These are phyloP conservation scores for Cystobasidium tubakii DNA, from an alignment of 768 basidiomycete species.

Conservation along the genomic window DNA sequence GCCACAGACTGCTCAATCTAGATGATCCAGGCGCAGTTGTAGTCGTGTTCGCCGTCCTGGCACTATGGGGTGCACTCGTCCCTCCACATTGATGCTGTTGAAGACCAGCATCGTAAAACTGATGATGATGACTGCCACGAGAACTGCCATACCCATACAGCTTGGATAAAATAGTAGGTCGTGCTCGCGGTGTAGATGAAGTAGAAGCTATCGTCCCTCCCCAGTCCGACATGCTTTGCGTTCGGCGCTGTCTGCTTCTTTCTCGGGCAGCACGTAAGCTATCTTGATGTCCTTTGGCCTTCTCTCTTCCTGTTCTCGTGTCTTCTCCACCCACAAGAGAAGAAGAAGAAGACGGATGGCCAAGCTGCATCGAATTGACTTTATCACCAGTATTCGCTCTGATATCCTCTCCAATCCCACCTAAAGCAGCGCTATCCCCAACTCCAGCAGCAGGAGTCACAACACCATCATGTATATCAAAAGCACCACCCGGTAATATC, in stretches of 20 bases:
- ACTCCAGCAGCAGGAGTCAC: conserved; percentile 9
- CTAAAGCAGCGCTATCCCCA: neutral
- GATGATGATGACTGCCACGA: neutral
- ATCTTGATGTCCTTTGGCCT: neutral
- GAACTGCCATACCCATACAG: conserved; percentile 16
- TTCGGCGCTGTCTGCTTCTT: conserved; percentile 5
- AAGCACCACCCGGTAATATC: conserved; percentile 16
- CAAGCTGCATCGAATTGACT: neutral
- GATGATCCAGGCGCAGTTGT: neutral
- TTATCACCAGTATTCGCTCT: no score
- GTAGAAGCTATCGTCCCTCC: conserved; percentile 8
- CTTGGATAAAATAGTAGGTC: conserved; percentile 32
- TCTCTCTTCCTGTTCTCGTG: neutral
- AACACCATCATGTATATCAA: conserved; percentile 21
- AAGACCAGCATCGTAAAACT: no score
- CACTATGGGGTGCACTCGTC: no score
- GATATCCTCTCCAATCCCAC: neutral
- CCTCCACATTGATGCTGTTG: no score
- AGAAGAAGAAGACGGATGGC: no score
- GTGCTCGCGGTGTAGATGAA: conserved; percentile 1
- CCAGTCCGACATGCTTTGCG: conserved; percentile 27
- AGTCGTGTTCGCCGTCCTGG: neutral
- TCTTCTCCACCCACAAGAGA: no score
- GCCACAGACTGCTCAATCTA: neutral
- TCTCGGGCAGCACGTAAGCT: neutral